A percentile compares a stretch with the other conserved stretches of the same genome.
phyloP scores from a whole-genome alignment of 768 basidiomycete genomes.

The Pleurotus eryngii region DNA sequence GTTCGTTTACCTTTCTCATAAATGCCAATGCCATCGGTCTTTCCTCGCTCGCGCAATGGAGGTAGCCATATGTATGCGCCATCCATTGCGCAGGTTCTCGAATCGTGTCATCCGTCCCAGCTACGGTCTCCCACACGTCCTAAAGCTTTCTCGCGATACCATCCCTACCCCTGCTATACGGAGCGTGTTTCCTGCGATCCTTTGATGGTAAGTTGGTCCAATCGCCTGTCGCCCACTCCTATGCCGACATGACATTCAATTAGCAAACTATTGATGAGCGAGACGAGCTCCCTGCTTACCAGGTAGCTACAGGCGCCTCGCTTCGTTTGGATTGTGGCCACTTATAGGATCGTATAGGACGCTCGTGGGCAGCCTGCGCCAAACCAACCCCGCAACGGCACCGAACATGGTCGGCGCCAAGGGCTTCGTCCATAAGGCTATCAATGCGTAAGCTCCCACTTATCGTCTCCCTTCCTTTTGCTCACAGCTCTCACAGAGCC shows the following conservation, averaged over 20 bases:
- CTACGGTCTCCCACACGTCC: background rate
- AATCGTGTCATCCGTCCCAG: background rate
- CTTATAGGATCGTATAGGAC: too few species aligned
- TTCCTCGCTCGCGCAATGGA: background rate
- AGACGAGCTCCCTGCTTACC: background rate
- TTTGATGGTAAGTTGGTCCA: background rate
- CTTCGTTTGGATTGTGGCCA: too few species aligned
- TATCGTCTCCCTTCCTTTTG: too few species aligned
- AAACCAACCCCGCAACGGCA: too few species aligned
- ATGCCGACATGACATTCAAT: background rate
- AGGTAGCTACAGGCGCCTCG: too few species aligned
- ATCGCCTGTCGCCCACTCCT: background rate
- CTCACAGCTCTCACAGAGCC: too few species aligned
- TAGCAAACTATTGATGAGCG: conserved; percentile 1
- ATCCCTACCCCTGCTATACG: background rate
- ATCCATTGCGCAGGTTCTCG: background rate
- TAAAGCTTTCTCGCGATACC: background rate
- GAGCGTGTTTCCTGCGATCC: background rate
- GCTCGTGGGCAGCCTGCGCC: too few species aligned
- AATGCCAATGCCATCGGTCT: conserved; percentile 16
- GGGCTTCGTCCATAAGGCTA: too few species aligned
- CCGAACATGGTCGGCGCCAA: too few species aligned
- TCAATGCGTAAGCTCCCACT: too few species aligned
- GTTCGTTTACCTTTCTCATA: background rate
- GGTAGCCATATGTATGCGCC: background rate